Base-by-base conservation (phyloP, 2,329 filamentous ascomycete species). In the Arthrocladium fulminans region DNA sequence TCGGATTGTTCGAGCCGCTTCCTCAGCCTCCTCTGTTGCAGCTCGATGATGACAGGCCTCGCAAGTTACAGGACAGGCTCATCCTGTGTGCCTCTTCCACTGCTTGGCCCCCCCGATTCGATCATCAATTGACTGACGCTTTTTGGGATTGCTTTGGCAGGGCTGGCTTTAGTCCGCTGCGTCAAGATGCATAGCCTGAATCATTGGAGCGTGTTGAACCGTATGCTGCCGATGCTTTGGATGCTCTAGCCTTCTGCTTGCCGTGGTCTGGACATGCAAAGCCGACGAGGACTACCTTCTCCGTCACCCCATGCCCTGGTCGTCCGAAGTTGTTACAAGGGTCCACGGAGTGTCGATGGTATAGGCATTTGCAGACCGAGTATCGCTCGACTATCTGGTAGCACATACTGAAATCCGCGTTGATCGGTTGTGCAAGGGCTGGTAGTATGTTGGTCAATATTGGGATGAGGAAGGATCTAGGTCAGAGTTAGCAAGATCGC, bases 371-470 rank as follows among this genome's bases (percentile, higher is more conserved):
- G 75, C 88, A 95, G 48, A 84, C 86, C 48, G 88, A 82, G 73
- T 88, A 95, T 51, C 86, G 76, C 67, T 95, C 88, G 59, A 90
- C 73, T 53, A 95, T 70, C 69, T 89, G 86, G 62, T 87, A 89
- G 63, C 88, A 95, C 88, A 95, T 94, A 53, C 56, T 73, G 65
- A 61, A 23, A 19, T 5, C 40, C n/a, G 8, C n/a, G 23, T 15
- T 17, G 10, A 4, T 3, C n/a, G 19, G 8, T 32, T 32, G 23
- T 32, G 15, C 22, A 29, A 45, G 24, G 13, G 17, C 4, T 45
- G 25, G n/a, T 35, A 35, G 27, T 29, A 35, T 15, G 32, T 35
- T 15, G 7, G 6, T 35, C 32, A 35, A 35, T 35, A 15, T 35
- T 7, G 13, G 13, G 32, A 35, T 8, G n/a, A 7, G 32, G 32